Conservation (phyloP, 164 flowering plant species). For the Sedum album region DNA sequence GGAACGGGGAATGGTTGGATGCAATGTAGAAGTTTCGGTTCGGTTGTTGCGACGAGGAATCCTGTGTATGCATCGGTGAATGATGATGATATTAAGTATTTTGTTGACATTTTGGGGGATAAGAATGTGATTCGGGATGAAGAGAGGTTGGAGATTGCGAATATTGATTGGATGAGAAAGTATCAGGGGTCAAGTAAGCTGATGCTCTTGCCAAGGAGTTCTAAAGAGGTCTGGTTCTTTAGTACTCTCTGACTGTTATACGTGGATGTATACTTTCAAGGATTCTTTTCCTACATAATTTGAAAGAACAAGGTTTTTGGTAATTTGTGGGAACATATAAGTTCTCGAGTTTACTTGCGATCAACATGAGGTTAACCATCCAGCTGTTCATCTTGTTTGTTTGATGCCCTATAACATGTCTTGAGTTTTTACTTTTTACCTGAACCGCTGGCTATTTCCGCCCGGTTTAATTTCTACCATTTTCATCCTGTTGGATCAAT, state of each 20-base stretch:
- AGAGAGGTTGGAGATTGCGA: conserved; percentile 53
- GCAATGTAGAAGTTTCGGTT: conserved; percentile 24
- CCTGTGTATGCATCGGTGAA: conserved; percentile 47
- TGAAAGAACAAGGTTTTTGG: background rate
- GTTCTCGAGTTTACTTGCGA: background rate
- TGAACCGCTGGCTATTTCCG: background rate
- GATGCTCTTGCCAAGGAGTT: conserved; percentile 65
- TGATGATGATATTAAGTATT: conserved; percentile 52
- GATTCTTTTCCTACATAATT: background rate
- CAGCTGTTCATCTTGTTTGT: conserved; percentile 2
- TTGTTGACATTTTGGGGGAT: conserved; percentile 59
- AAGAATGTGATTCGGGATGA: conserved; percentile 78
- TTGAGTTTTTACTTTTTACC: background rate
- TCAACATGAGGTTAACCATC: background rate
- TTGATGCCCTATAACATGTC: background rate
- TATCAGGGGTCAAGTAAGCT: conserved; percentile 84
- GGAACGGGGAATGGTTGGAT: background rate
- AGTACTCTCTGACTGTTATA: background rate
- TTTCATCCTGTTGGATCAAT: background rate
- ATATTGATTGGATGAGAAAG: conserved; percentile 85
- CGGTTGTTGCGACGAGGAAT: conserved; percentile 34
- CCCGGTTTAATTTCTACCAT: background rate
- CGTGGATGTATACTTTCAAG: background rate
- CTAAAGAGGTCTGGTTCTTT: conserved; percentile 56
- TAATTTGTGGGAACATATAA: background rate